Evolutionary conservation across 371 early-diverging fungal genomes (phyloP).

Genomic region (Rhizopus arrhizus): DNA sequence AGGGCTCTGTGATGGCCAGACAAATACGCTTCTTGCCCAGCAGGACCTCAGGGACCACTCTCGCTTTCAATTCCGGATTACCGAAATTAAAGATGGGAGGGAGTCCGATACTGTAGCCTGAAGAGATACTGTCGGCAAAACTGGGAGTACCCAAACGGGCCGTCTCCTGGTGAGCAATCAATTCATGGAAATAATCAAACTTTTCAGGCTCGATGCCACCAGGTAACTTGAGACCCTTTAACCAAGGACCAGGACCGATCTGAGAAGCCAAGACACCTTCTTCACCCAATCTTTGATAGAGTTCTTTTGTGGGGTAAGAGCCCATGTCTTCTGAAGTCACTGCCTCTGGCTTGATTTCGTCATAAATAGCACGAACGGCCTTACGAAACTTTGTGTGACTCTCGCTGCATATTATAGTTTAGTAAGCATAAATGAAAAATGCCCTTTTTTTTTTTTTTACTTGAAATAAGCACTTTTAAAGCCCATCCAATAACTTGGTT

Average conservation of each 20-base stretch:
- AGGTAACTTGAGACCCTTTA: slow-evolving; percentile 38
- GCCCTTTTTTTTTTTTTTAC: slow-evolving; percentile 27
- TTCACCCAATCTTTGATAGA: slow-evolving; percentile 57
- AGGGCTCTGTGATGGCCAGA: slow-evolving; percentile 71
- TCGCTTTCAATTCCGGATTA: slow-evolving; percentile 60
- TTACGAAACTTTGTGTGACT: slow-evolving; percentile 60
- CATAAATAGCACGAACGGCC: slow-evolving; percentile 58
- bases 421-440: slow-evolving; percentile 6
- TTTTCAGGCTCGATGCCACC: slow-evolving; percentile 58
- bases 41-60: slow-evolving; percentile 68
- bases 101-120: slow-evolving; percentile 48
- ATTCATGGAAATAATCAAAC: slow-evolving; percentile 79
- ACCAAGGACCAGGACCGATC: slow-evolving; percentile 62
- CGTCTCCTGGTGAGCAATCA: slow-evolving; percentile 79
- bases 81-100: slow-evolving; percentile 73
- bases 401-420: slow-evolving; percentile 39
- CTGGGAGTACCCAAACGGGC: slow-evolving; percentile 81
- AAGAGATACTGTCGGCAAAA: slow-evolving; percentile 55
- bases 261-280: slow-evolving; percentile 71
- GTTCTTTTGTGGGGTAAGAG: slow-evolving; percentile 48
- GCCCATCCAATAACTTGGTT: slow-evolving; percentile 58
- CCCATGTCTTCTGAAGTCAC: slow-evolving; percentile 45
- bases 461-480: slow-evolving; percentile 64
- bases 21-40: slow-evolving; percentile 80
- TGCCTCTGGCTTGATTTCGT: slow-evolving; percentile 54